Evolutionary conservation across 768 basidiomycete species (phyloP), one percentile per base, ranked within the genome.

Genomic region (Phaffia australis): DNA sequence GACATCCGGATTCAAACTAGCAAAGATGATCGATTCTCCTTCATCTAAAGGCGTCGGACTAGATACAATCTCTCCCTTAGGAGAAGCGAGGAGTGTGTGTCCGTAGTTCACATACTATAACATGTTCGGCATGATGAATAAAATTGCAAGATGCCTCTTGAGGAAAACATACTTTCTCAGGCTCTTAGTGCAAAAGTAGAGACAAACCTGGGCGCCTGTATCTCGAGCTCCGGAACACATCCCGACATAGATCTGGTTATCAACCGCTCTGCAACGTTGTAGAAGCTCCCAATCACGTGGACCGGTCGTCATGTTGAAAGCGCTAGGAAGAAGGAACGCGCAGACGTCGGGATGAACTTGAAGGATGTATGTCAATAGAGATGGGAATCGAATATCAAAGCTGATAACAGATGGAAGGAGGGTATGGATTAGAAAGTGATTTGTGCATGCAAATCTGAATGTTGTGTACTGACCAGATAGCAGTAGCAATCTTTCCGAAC

Each of bases 191-290:
- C n/a, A 3, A 27, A 9, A 8, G 23, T 3, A 16, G 35, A n/a
- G 19, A 61, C 69, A 25, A 1, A 69, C 69, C 23, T 69, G 64
- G 1, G 60, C 62, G 3, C 56, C 35, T 5, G 56, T 18, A 23
- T 70, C 60, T 21, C 66, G 29, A 2, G 69, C 66, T 16, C 65
- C 61, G 1, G 65, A 63, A 35, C 69, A 70, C 66, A 68, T 67
- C 15, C 65, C 69, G 11, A 70, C 69, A 50, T 57, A 70, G 29
- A 70, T 64, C 57, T 70, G 69, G 50, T 70, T 70, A 55, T 70
- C 69, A 46, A 70, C 56, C 1, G 69, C 69, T 29, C 68, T 56
- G 47, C 21, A 19, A 42, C 69, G 47, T 35, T 70, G 65, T 0
- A 70, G 58, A 48, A 70, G 51, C 56, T 70, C 69, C 69, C 69